phyloP scores from a whole-genome alignment of 139 green algal species.

The Auxenochlorella pyrenoidosa region DNA sequence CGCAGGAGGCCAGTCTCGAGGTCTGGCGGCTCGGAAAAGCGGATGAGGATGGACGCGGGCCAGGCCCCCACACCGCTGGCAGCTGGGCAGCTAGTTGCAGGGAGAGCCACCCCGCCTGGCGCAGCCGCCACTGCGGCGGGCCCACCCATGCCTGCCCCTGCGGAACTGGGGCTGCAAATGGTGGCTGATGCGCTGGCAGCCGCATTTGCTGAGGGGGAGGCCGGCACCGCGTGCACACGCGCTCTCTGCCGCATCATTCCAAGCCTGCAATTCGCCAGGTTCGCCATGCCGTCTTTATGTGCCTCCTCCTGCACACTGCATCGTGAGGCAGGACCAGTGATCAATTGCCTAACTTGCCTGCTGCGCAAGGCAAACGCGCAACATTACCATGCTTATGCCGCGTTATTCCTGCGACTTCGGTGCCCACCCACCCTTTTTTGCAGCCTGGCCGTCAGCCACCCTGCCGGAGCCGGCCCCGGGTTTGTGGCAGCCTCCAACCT shows the following conservation, averaged over 20 bases:
- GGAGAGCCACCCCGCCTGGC: too few relatives aligned
- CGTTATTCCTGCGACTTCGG: background rate
- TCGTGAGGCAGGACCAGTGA: too few relatives aligned
- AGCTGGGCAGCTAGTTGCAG: too few relatives aligned
- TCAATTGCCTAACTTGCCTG: too few relatives aligned
- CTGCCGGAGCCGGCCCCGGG: background rate
- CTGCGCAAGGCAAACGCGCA: background rate
- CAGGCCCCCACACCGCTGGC: too few relatives aligned
- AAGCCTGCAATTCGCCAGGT: background rate
- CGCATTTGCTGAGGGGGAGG: slow-evolving; percentile 5
- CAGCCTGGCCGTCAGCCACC: slow-evolving; percentile 33
- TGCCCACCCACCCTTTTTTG: background rate
- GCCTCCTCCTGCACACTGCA: background rate
- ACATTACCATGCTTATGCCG: background rate
- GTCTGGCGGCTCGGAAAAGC: too few relatives aligned
- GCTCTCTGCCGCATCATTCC: background rate
- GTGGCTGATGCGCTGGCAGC: slow-evolving; percentile 16
- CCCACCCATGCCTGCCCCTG: too few relatives aligned
- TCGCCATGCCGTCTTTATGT: background rate
- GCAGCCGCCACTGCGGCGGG: too few relatives aligned
- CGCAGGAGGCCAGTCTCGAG: too few relatives aligned
- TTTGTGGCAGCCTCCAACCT: background rate
- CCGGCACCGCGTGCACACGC: background rate
- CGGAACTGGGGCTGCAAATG: background rate
- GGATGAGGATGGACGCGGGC: too few relatives aligned